A percentile compares a stretch with the other conserved stretches of the same genome.
Evolutionary conservation across 768 basidiomycete species (phyloP).

Genomic region (Nidularia sp.): DNA sequence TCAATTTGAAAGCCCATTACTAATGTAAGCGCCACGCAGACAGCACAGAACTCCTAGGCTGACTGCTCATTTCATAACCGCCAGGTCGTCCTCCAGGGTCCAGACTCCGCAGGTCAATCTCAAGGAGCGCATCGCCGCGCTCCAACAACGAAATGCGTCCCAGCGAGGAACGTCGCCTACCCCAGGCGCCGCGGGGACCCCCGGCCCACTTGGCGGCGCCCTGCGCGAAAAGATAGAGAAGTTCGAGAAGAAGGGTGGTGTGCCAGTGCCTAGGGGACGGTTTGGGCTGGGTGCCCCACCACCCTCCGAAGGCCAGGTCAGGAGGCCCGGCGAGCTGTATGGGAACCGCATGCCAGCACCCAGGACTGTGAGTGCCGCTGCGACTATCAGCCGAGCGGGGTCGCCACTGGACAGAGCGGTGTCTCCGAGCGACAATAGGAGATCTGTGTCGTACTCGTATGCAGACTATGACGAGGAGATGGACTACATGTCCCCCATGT

Average conservation of each 20-base stretch:
- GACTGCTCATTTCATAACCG: too few relatives aligned
- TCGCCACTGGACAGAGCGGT: too few relatives aligned
- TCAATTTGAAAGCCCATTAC: too few relatives aligned
- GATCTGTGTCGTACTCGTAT: too few relatives aligned
- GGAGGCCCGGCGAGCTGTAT: constrained; percentile 59
- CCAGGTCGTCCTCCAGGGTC: too few relatives aligned
- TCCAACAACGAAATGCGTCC: constrained; percentile 55
- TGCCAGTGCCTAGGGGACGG: constrained; percentile 71
- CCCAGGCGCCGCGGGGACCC: constrained; percentile 15
- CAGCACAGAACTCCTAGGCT: too few relatives aligned
- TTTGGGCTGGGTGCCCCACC: constrained; percentile 68
- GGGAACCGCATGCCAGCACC: constrained; percentile 64
- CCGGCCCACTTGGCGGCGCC: constrained; percentile 19
- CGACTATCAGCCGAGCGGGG: not conserved
- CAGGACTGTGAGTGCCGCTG: not conserved
- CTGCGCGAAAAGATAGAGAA: constrained; percentile 71
- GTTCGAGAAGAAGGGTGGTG: constrained; percentile 75
- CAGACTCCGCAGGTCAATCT: not conserved
- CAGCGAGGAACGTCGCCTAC: constrained; percentile 24
- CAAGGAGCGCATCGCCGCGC: constrained; percentile 71
- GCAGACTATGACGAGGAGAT: too few relatives aligned
- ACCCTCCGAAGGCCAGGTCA: constrained; percentile 38
- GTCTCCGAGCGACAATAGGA: too few relatives aligned
- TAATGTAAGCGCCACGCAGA: too few relatives aligned
- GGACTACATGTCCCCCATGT: too few relatives aligned